Percentiles rank a stretch among this genome's conserved stretches.
Evolutionary conservation across 306 rosid species (phyloP).

Genomic region (Lagenaria siceraria): DNA sequence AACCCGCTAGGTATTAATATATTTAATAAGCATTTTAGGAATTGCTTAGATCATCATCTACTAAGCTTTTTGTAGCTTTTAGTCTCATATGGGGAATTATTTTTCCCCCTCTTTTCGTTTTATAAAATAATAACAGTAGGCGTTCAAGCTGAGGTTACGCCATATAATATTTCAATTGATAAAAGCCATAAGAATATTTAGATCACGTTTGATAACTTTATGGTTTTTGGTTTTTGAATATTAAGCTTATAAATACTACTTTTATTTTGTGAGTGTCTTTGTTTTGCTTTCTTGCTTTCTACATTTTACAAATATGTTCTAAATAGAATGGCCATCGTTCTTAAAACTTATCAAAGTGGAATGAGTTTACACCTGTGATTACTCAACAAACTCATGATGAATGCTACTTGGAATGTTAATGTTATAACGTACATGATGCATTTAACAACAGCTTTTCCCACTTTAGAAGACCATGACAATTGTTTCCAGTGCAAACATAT

Average conservation of each 20-base stretch:
- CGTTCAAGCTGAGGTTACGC: background rate
- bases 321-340: background rate
- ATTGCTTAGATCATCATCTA: background rate
- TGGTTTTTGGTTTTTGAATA: no score
- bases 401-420: background rate
- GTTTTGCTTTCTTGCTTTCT: background rate
- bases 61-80: background rate
- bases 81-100: background rate
- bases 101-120: background rate
- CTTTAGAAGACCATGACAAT: background rate
- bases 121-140: background rate
- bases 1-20: constrained; percentile 26
- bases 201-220: no score
- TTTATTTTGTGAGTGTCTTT: no score
- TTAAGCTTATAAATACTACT: no score
- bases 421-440: background rate
- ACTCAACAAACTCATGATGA: background rate
- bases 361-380: no score
- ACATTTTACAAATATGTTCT: background rate
- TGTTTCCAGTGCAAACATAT: background rate
- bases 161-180: no score
- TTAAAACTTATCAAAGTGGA: background rate
- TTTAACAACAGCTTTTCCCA: background rate
- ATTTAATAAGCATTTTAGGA: background rate
- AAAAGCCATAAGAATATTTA: no score